Evolutionary conservation across 257 asterid species (phyloP), one percentile per base, ranked within the genome.

Genomic region (Echites panduratus): DNA sequence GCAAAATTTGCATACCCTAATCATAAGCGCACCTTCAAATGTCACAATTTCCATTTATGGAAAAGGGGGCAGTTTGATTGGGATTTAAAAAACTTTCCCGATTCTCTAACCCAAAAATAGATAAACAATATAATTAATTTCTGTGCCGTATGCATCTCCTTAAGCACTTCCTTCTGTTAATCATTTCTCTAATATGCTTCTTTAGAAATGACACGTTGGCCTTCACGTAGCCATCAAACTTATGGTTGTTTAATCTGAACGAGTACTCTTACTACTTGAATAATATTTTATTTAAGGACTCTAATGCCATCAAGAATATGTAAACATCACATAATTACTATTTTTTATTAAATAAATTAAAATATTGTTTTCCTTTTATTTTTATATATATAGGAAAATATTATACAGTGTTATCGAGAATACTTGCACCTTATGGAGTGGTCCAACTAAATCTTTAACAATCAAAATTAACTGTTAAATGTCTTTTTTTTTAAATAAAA

Each of bases 101-200:
- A 71, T 58, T 49, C 19, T 40, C 66, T 41, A 40, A 70, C 53
- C 53, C 29, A 7, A 29, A 70, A 47, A 41, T 69, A 49, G 22
- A 38, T 4, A 71, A 35, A 56, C 22, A 35, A 13, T 22, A n/a
- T 20, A 16, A 53, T 38, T 16, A 70, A 32, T 2, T 6, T 38
- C 13, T 35, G 73, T 70, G n/a, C 22, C 7, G 9, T 16, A 17
- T 9, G 20, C 50, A 50, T 52, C 7, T n/a, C 45, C 72, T 52
- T 52, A 66, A 66, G 57, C 66, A 65, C 78, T 17, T 50, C 17
- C 7, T 73, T 61, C 38, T 52, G 26, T 9, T 32, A 35, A 66
- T 74, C 29, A 64, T 66, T 74, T 58, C 35, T 53, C 38, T 66
- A 65, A 74, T 66, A 45, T 40, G 24, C 19, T 74, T 29, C 22